Percentiles rank a stretch among this genome's conserved stretches.
These are phyloP conservation scores for Nymphaea colorata DNA, from an alignment of 164 flowering plant genomes.

Conservation along the genomic window DNA sequence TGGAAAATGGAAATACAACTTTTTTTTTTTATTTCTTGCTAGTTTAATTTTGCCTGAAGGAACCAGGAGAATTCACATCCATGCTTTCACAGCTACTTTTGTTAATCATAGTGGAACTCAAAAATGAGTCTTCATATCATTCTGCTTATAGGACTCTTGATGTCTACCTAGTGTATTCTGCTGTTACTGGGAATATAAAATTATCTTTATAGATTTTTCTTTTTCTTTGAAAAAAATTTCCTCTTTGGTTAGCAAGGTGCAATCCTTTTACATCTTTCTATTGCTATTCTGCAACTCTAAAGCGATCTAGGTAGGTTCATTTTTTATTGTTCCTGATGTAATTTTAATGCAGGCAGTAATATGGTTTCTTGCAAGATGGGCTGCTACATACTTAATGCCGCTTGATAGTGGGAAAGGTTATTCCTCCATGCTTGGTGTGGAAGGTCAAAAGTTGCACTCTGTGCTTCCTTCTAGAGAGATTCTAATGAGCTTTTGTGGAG, in stretches of 20 bases:
- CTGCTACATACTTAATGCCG: constrained; percentile 69
- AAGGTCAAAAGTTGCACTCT: constrained; percentile 15
- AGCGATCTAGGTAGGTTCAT: not conserved
- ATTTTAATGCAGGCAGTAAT: constrained; percentile 48
- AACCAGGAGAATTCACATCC: too few relatives aligned
- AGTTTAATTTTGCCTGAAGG: too few relatives aligned
- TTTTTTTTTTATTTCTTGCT: too few relatives aligned
- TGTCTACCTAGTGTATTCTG: not conserved
- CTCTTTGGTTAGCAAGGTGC: not conserved
- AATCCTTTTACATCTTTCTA: not conserved
- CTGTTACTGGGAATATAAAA: not conserved
- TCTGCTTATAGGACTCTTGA: not conserved
- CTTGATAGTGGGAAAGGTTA: constrained; percentile 26
- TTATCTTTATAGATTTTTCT: not conserved
- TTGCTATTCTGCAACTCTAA: not conserved
- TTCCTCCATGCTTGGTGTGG: constrained; percentile 10
- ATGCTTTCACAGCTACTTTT: too few relatives aligned
- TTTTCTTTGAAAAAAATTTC: not conserved
- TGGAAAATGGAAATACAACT: too few relatives aligned
- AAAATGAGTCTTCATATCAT: not conserved
- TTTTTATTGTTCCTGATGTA: not conserved
- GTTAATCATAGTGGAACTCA: not conserved
- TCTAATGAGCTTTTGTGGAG: constrained; percentile 50
- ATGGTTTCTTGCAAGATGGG: constrained; percentile 98
- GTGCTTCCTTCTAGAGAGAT: constrained; percentile 27